Evolutionary conservation across 306 rosid species (phyloP), one percentile per base, ranked within the genome.

Genomic region (Pueraria montana): DNA sequence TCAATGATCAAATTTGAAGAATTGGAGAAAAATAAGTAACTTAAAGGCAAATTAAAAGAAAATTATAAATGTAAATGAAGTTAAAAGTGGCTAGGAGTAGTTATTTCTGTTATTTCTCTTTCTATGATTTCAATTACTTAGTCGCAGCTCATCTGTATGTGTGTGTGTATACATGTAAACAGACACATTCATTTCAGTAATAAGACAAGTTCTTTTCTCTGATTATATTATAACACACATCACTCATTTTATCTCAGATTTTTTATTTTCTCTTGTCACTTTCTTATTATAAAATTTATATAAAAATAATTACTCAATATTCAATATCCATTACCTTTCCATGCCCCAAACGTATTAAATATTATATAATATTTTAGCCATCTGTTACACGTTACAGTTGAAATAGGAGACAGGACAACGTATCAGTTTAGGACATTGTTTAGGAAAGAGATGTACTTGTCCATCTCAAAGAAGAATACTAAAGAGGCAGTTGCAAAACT

Each of bases 261-360:
- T 56, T 2, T 56, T 21, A 2, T 20, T 30, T 56, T 46, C 8
- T 59, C 17, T 11, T 23, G 4, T 59, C 17, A 23, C 61, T 4
- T 59, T 14, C 34, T 24, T 59, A 21, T 21, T 56, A 56, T 56
- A 56, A 56, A 18, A 53, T 6, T 6, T 53, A 53, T 52, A 52
- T 53, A 5, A 52, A 5, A n/a, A 18, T n/a, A 56, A 21, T 56
- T 9, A 56, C 12, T 21, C 30, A 56, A 4, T 3, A 27, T 62
- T 62, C 4, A 64, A 30, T 64, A 16, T 64, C 45, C 6, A 7
- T 64, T 64, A 14, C 11, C 21, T 64, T 64, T 45, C 6, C 11
- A 11, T 73, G 49, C 32, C 32, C 78, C 49, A 73, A 50, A 73
- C 30, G 46, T 52, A 72, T 49, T 32, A 34, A 71, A 73, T 48